Percentiles rank a stretch among this genome's conserved stretches.
phyloP scores from a whole-genome alignment of 129 eudicot genomes.

The Pseudognaphalium luteoalbum region DNA sequence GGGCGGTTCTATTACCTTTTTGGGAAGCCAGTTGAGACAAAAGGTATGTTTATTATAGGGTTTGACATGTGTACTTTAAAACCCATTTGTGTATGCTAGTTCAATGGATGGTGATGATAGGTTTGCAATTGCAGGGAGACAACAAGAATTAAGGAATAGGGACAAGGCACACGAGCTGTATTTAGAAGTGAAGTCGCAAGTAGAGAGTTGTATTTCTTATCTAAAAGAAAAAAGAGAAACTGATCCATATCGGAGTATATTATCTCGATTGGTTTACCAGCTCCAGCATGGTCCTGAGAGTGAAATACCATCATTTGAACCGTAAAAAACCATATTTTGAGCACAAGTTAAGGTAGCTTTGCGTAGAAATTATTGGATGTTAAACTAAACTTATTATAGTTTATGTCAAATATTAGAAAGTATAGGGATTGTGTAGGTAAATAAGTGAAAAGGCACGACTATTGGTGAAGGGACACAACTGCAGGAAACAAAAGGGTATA shows the following conservation, averaged over 20 bases:
- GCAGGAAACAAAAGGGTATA: too few species aligned
- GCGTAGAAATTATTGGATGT: neutral
- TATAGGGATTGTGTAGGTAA: too few species aligned
- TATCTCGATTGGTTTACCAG: conserved; percentile 56
- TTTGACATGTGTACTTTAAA: neutral
- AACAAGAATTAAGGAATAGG: conserved; percentile 57
- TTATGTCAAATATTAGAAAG: too few species aligned
- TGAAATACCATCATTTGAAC: conserved; percentile 74
- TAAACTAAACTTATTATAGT: too few species aligned
- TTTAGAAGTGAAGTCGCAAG: conserved; percentile 67
- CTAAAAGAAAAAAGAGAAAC: conserved; percentile 61
- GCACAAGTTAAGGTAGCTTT: neutral
- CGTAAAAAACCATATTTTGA: conserved; percentile 4
- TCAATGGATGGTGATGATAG: neutral
- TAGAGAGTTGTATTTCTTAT: conserved; percentile 65
- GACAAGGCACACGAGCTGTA: conserved; percentile 67
- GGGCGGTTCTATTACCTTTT: conserved; percentile 80
- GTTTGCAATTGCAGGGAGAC: conserved; percentile 48
- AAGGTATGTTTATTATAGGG: conserved; percentile 40
- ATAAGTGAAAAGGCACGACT: too few species aligned
- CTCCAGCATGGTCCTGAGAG: conserved; percentile 56
- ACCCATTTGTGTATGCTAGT: neutral
- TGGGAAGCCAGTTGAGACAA: conserved; percentile 74
- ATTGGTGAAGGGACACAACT: too few species aligned
- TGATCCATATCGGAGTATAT: conserved; percentile 75